Evolutionary conservation across 257 asterid genomes (phyloP).

Genomic region (Capsicum pubescens): DNA sequence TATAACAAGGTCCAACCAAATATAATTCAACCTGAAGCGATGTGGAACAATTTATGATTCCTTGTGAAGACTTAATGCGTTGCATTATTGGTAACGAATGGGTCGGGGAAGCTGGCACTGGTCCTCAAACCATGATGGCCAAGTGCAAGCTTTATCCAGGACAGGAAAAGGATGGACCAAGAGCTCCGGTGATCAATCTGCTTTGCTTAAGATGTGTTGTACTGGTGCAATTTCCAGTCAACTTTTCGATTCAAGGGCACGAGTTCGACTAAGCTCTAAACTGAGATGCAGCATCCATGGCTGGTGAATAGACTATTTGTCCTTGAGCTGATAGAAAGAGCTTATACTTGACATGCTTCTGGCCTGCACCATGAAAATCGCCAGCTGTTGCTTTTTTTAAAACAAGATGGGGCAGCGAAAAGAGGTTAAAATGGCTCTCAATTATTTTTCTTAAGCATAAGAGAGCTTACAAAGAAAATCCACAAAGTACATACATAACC

Average conservation of each 20-base stretch:
- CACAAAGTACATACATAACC: no score
- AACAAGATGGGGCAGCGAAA: no score
- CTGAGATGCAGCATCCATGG: background rate
- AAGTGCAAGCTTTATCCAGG: conserved; percentile 19
- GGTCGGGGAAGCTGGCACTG: background rate
- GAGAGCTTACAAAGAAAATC: no score
- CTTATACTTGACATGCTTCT: background rate
- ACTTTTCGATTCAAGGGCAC: background rate
- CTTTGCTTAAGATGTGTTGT: background rate
- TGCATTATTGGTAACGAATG: background rate
- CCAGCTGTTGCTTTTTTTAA: no score
- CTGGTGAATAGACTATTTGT: background rate
- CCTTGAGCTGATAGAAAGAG: background rate
- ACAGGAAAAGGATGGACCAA: background rate
- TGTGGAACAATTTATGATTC: background rate
- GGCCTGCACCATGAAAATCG: background rate
- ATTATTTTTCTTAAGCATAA: no score
- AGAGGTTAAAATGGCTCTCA: no score
- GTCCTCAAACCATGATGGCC: background rate
- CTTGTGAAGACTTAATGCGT: background rate
- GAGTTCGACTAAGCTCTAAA: no score
- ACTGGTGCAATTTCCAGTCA: background rate
- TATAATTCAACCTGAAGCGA: background rate
- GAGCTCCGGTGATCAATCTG: background rate
- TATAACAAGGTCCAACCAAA: background rate